phyloP scores from a whole-genome alignment of 345 rosid species.

The Odontarrhena argentea region DNA sequence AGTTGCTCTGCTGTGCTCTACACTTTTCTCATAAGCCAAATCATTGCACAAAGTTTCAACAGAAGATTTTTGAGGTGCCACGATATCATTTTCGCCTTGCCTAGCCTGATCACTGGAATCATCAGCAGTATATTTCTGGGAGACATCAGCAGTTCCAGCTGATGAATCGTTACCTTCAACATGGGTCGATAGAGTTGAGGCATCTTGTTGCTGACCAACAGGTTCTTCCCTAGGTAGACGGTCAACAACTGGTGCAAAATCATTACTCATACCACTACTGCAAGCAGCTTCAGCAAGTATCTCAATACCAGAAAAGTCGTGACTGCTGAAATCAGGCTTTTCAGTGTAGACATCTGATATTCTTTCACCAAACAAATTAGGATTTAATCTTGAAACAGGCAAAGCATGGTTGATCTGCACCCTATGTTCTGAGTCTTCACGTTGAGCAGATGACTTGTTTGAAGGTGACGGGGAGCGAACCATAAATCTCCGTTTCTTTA shows the following conservation, averaged over 20 bases:
- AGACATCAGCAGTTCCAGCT: constrained; percentile 18
- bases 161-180: constrained; percentile 29
- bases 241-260: constrained; percentile 26
- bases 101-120: constrained; percentile 9
- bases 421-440: constrained; percentile 31
- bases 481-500: constrained; percentile 54
- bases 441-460: constrained; percentile 21
- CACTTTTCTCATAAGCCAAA: neutral
- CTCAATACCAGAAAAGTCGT: constrained; percentile 61
- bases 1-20: neutral
- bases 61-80: neutral
- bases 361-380: constrained; percentile 18
- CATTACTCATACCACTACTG: constrained; percentile 39
- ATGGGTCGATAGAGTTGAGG: neutral
- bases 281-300: constrained; percentile 65
- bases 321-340: constrained; percentile 33
- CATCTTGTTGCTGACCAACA: constrained; percentile 10
- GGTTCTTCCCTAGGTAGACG: constrained; percentile 6
- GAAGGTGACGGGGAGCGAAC: constrained; percentile 40
- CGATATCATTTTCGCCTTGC: neutral
- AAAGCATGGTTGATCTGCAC: constrained; percentile 18
- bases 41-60: neutral
- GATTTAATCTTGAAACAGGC: constrained; percentile 10
- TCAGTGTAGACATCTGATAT: constrained; percentile 16
- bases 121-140: constrained; percentile 19